Evolutionary conservation across 1,139 yeast genomes (phyloP).

Genomic region (Suhomyces bokatorum): DNA sequence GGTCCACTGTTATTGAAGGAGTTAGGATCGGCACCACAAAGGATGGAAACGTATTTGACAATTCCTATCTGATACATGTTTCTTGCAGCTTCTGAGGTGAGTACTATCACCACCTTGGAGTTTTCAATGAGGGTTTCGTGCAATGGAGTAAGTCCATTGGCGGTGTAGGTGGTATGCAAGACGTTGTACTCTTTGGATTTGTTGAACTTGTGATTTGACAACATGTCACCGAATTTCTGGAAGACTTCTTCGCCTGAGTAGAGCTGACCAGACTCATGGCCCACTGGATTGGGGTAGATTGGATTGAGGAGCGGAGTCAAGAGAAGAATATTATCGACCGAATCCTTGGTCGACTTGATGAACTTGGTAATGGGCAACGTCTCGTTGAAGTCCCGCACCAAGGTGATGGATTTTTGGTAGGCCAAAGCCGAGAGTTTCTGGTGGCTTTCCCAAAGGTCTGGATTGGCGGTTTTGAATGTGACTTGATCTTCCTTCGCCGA

Average conservation of each 20-base stretch:
- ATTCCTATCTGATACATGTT: constrained; percentile 69
- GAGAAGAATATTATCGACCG: constrained; percentile 42
- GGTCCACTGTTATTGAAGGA: constrained; percentile 28
- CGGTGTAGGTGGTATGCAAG: constrained; percentile 62
- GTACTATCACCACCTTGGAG: constrained; percentile 56
- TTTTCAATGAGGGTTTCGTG: constrained; percentile 59
- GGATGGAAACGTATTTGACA: constrained; percentile 56
- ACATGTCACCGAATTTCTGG: constrained; percentile 46
- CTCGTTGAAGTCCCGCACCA: constrained; percentile 56
- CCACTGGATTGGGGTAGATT: constrained; percentile 24
- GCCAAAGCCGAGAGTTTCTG: constrained; percentile 47
- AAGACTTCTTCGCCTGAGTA: constrained; percentile 61
- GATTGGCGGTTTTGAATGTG: constrained; percentile 28
- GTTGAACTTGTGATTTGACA: constrained; percentile 38
- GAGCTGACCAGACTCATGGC: constrained; percentile 22
- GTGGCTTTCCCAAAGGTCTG: constrained; percentile 46
- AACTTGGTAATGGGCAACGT: constrained; percentile 53
- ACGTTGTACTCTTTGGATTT: constrained; percentile 45
- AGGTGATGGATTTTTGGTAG: constrained; percentile 55
- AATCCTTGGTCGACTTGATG: constrained; percentile 22
- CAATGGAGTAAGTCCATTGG: constrained; percentile 59
- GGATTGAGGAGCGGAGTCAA: constrained; percentile 57
- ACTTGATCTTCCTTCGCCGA: constrained; percentile 29
- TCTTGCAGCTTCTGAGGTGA: constrained; percentile 63
- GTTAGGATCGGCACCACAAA: constrained; percentile 53